These are phyloP conservation scores for Guyanaporus albipodus DNA, from an alignment of 768 basidiomycete genomes.

Conservation along the genomic window DNA sequence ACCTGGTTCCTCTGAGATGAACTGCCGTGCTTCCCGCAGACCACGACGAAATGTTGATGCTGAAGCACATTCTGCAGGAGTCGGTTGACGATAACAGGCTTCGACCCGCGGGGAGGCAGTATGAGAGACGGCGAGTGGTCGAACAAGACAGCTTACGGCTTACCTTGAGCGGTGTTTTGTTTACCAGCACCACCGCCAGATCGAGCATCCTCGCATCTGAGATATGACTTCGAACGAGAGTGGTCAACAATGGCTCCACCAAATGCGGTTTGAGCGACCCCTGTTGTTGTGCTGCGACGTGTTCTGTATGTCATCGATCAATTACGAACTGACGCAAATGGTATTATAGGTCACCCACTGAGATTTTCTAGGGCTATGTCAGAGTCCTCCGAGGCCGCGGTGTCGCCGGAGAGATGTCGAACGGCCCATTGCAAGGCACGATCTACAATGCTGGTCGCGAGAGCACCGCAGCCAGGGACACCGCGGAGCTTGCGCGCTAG, in stretches of 20 bases:
- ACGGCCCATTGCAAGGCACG: slow-evolving; percentile 53
- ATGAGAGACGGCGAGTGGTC: not conserved
- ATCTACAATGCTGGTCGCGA: slow-evolving; percentile 37
- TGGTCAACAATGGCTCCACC: slow-evolving; percentile 68
- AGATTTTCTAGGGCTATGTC: slow-evolving; percentile 32
- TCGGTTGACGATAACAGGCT: slow-evolving; percentile 72
- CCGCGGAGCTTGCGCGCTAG: slow-evolving; percentile 31
- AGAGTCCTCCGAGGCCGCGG: slow-evolving; percentile 18
- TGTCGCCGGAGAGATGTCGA: slow-evolving; percentile 38
- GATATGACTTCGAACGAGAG: slow-evolving; percentile 60
- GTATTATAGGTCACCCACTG: slow-evolving; percentile 29
- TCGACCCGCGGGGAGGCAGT: not conserved
- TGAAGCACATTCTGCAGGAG: slow-evolving; percentile 73
- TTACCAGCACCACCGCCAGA: slow-evolving; percentile 41
- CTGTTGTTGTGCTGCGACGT: slow-evolving; percentile 11
- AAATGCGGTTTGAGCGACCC: slow-evolving; percentile 45
- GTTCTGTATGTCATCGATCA: slow-evolving; percentile 8
- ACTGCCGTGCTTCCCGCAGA: slow-evolving; percentile 31
- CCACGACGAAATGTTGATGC: slow-evolving; percentile 55
- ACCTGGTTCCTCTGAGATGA: slow-evolving; percentile 42
- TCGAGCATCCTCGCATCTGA: slow-evolving; percentile 37
- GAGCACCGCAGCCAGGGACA: slow-evolving; percentile 22
- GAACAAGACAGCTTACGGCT: slow-evolving; percentile 6
- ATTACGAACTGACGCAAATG: not conserved
- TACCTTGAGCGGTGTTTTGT: slow-evolving; percentile 59